Evolutionary conservation across 352 stramenopile genomes (phyloP).

Genomic region (Thraustotheca clavata): DNA sequence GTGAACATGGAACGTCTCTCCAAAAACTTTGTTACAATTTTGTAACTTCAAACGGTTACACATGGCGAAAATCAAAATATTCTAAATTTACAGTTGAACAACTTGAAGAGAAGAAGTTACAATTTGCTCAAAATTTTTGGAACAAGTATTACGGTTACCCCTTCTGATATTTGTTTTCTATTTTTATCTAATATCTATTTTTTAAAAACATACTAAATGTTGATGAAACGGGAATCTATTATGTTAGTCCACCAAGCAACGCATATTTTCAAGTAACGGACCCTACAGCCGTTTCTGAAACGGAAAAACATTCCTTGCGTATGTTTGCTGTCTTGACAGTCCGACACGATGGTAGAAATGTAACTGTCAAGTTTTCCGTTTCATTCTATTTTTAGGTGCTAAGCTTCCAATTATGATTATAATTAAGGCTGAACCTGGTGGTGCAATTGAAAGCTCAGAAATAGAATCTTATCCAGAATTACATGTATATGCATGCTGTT

Average conservation of each 20-base stretch:
- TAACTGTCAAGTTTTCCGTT: neutral
- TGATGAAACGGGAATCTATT: neutral
- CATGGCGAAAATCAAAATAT: neutral
- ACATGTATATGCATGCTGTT: constrained; percentile 4
- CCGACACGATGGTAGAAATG: neutral
- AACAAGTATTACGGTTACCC: neutral
- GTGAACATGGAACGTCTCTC: neutral
- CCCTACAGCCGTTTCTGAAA: neutral
- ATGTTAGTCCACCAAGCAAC: neutral
- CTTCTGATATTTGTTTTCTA: neutral
- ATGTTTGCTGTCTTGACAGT: neutral
- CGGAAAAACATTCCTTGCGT: neutral
- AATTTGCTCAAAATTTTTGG: neutral
- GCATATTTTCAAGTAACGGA: neutral
- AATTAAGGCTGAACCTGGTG: neutral
- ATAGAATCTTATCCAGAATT: neutral
- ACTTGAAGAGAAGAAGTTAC: neutral
- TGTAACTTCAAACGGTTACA: neutral
- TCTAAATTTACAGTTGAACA: neutral
- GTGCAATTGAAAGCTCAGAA: constrained; percentile 3
- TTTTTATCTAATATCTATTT: neutral
- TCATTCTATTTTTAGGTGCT: neutral
- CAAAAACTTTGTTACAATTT: neutral
- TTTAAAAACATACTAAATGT: neutral
- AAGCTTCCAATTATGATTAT: neutral